Percentiles rank a stretch among this genome's conserved stretches.
These are phyloP conservation scores for Auriscalpium microsporum DNA, from an alignment of 768 basidiomycete species.

Conservation along the genomic window DNA sequence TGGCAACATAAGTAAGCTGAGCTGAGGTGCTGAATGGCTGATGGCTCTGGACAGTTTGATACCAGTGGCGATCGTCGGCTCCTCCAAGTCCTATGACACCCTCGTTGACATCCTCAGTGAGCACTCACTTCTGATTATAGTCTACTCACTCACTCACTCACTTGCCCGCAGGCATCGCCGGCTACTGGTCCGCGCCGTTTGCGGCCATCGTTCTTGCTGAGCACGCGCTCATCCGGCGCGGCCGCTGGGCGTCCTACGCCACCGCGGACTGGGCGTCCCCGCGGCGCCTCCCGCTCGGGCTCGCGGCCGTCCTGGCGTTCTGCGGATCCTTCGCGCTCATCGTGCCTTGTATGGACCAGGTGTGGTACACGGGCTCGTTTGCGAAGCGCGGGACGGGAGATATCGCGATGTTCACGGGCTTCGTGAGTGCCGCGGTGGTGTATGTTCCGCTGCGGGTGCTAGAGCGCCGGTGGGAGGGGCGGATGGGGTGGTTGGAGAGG, in stretches of 20 bases:
- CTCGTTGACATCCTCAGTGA: constrained; percentile 34
- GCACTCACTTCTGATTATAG: constrained; percentile 2
- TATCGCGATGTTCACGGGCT: constrained; percentile 28
- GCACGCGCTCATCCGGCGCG: constrained; percentile 35
- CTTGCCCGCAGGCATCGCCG: constrained; percentile 30
- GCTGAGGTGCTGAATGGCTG: background rate
- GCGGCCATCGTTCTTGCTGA: constrained; percentile 33
- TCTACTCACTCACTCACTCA: background rate
- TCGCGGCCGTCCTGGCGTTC: constrained; percentile 34
- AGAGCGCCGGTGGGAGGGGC: background rate
- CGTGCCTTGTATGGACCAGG: constrained; percentile 44
- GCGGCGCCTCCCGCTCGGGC: constrained; percentile 29
- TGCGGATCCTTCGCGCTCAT: constrained; percentile 31
- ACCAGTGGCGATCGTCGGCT: constrained; percentile 39
- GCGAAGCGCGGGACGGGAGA: constrained; percentile 38
- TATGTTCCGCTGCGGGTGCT: background rate
- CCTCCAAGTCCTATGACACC: constrained; percentile 34
- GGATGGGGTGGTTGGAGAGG: background rate
- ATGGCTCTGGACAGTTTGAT: constrained; percentile 26
- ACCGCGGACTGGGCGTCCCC: constrained; percentile 28
- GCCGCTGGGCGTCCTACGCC: constrained; percentile 29
- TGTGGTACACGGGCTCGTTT: constrained; percentile 43
- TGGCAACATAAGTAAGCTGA: background rate
- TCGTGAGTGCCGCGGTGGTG: background rate
- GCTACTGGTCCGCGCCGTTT: constrained; percentile 35